Evolutionary conservation across 2,329 filamentous ascomycete genomes (phyloP).

Genomic region (Fusarium austroafricanum): DNA sequence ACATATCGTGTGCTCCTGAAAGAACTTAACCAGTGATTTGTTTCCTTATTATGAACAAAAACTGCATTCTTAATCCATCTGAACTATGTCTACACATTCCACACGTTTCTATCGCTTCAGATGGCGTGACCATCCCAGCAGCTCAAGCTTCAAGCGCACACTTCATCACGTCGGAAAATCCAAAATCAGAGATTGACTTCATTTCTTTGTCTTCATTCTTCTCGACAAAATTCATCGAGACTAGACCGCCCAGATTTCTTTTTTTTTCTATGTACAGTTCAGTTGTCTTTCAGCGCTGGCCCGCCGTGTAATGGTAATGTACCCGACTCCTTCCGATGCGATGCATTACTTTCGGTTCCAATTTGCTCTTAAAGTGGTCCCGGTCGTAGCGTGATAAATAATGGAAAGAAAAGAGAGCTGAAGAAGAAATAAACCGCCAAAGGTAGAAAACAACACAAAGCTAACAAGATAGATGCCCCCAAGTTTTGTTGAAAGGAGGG

Average conservation of each 20-base stretch:
- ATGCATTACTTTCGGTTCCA: slow-evolving; percentile 44
- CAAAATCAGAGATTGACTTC: background rate
- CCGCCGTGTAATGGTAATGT: slow-evolving; percentile 33
- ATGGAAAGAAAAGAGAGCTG: slow-evolving; percentile 4
- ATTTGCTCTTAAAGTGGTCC: slow-evolving; percentile 30
- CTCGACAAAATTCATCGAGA: slow-evolving; percentile 22
- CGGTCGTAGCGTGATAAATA: slow-evolving; percentile 25
- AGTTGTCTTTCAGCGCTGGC: slow-evolving; percentile 45
- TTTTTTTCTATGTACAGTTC: slow-evolving; percentile 46
- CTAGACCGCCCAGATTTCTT: slow-evolving; percentile 33
- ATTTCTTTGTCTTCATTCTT: slow-evolving; percentile 32
- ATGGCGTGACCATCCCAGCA: background rate
- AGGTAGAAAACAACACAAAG: slow-evolving; percentile 21
- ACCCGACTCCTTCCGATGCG: slow-evolving; percentile 47
- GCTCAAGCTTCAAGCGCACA: background rate
- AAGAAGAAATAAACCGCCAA: slow-evolving; percentile 1
- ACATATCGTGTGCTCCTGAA: slow-evolving; percentile 8
- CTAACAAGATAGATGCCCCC: slow-evolving; percentile 35
- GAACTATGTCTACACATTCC: slow-evolving; percentile 18
- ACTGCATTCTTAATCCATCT: background rate
- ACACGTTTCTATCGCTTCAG: background rate
- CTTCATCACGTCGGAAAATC: background rate
- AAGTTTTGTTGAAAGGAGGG: slow-evolving; percentile 20
- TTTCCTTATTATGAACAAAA: background rate
- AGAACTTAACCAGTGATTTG: too few relatives aligned